These are phyloP conservation scores for Penicillium turbatum DNA, from an alignment of 495 filamentous ascomycete species.

Conservation along the genomic window DNA sequence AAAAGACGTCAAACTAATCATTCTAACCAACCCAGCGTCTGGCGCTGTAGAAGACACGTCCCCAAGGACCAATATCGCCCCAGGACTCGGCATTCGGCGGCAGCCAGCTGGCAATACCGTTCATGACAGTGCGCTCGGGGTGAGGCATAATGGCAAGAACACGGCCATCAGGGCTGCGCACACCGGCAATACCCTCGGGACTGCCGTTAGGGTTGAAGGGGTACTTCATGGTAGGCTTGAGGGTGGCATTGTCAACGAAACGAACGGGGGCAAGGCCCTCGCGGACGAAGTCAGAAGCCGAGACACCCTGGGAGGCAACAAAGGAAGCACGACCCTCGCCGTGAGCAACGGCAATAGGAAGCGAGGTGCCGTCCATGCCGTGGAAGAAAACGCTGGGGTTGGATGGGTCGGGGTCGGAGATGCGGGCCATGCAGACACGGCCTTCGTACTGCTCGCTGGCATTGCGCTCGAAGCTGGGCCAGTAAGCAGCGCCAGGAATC, in stretches of 20 bases:
- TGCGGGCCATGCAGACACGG: conserved; percentile 81
- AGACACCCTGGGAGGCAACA: conserved; percentile 36
- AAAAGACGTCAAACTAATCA: not conserved
- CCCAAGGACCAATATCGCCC: conserved; percentile 89
- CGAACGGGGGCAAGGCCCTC: conserved; percentile 65
- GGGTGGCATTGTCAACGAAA: conserved; percentile 76
- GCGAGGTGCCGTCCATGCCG: conserved; percentile 77
- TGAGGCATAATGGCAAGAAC: conserved; percentile 96
- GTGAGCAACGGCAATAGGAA: conserved; percentile 88
- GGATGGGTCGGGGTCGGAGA: conserved; percentile 54
- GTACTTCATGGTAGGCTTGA: conserved; percentile 71
- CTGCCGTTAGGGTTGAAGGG: conserved; percentile 94
- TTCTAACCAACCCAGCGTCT: conserved; percentile 77
- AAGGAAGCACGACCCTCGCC: conserved; percentile 89
- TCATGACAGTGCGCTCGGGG: conserved; percentile 86
- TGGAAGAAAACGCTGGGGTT: conserved; percentile 81
- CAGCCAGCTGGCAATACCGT: conserved; percentile 72
- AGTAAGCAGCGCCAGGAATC: conserved; percentile 79
- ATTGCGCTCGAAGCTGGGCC: conserved; percentile 88
- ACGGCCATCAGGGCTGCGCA: conserved; percentile 74
- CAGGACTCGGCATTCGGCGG: conserved; percentile 63
- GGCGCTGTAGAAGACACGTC: conserved; percentile 70
- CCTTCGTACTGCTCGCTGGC: conserved; percentile 88
- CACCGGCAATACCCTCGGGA: conserved; percentile 78
- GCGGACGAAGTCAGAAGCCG: conserved; percentile 50